phyloP scores from a whole-genome alignment of 495 filamentous ascomycete genomes.

The Opeltia flavorubescens region DNA sequence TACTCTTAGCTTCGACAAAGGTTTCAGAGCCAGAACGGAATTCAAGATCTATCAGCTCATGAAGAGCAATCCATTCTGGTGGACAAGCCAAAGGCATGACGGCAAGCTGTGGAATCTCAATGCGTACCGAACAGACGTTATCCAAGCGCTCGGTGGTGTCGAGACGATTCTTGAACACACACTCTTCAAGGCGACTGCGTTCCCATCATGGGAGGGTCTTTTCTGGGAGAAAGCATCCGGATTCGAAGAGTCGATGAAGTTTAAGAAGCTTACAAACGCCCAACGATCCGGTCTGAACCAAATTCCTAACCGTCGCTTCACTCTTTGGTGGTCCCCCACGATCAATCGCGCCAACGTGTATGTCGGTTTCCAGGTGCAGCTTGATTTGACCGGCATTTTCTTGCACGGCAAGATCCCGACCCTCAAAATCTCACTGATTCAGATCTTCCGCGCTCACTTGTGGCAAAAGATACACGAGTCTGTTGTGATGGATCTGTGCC shows the following conservation, averaged over 20 bases:
- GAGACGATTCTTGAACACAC: slow-evolving; percentile 98
- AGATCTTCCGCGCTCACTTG: slow-evolving; percentile 99
- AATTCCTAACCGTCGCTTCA: slow-evolving; percentile 98
- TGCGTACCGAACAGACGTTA: slow-evolving; percentile 95
- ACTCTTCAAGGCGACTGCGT: slow-evolving; percentile 95
- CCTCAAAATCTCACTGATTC: slow-evolving; percentile 94
- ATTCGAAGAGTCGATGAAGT: slow-evolving; percentile 87
- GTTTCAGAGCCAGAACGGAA: slow-evolving; percentile 88
- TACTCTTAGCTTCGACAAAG: slow-evolving; percentile 97
- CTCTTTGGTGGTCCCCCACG: slow-evolving; percentile 92
- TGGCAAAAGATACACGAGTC: slow-evolving; percentile 99
- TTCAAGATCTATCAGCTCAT: slow-evolving; percentile 98
- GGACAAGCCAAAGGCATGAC: slow-evolving; percentile 96
- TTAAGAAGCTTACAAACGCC: slow-evolving; percentile 98
- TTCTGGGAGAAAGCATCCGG: slow-evolving; percentile 91
- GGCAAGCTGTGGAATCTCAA: slow-evolving; percentile 99
- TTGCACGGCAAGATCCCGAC: slow-evolving; percentile 99
- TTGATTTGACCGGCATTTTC: slow-evolving; percentile 98
- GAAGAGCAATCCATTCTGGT: slow-evolving; percentile 99
- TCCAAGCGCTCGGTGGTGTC: slow-evolving; percentile 97
- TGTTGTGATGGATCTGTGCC: slow-evolving; percentile 97
- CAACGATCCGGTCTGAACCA: slow-evolving; percentile 98
- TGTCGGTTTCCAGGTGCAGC: slow-evolving; percentile 94
- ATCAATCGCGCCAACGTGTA: slow-evolving; percentile 48
- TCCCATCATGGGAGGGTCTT: slow-evolving; percentile 96